Base-by-base conservation (phyloP, 495 filamentous ascomycete genomes). In the Penicillium desertorum region DNA sequence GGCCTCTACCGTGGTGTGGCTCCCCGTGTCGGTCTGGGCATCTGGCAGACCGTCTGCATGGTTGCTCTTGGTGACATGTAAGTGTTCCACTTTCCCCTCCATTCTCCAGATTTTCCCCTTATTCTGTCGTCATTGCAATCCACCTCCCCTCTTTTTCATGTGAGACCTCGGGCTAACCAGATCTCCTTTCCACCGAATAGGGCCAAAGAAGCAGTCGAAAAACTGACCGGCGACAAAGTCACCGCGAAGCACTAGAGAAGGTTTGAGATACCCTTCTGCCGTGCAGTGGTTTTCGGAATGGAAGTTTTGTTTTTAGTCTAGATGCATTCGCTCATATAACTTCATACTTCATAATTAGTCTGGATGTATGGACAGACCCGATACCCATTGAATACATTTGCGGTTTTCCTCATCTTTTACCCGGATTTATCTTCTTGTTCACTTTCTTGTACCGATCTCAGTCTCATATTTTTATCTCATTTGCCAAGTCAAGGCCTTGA, bases 11-110 rank as follows among this genome's bases (percentile, higher is more conserved):
- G 94, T 62, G 94, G 94, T 67, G 94, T 98, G 51, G 82, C 92
- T 59, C 94, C 94, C 63, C 85, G 94, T 67, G 90, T 98, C 70
- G 95, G 90, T 49, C 85, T 98, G 54, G 88, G 94, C 62, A 87
- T 98, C 78, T 98, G 94, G 94, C 94, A 98, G 83, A 98, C 94
- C 56, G 90, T 98, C 70, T 98, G 94, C 81, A 98, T 98, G 94
- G 94, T 98, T 77, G 94, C 93, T 69, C 83, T 98, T 80, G 94
- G 94, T 80, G 94, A 98, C 81, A 91, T 96, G 92, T 96, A 76
- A 83, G 92, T 86, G 46, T 34, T 58, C 32, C 42, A 10, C 44
- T 55, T 29, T 25, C 4, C 41, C 39, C 45, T 42, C 45, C 20
- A 4, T 51, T 8, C 48, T 56, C 37, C 32, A 4, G 0, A 30